Conservation (phyloP, 345 rosid species). For the Toxicodendron radicans region DNA sequence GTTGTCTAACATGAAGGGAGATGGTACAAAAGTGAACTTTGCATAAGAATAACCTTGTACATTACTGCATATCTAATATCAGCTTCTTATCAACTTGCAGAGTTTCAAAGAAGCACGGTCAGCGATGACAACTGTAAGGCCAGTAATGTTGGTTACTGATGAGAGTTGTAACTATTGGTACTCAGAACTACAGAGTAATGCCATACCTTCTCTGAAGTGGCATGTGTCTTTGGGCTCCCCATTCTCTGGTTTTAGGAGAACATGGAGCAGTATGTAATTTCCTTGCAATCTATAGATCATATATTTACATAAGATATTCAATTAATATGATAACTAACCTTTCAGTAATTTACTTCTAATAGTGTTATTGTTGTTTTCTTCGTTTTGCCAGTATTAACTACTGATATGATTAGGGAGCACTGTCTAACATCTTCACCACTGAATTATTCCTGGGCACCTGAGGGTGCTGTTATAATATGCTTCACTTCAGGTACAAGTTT, state of each 20-base stretch:
- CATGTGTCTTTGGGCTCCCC: constrained; percentile 48
- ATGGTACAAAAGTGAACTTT: neutral
- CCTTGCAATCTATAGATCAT: neutral
- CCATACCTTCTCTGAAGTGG: constrained; percentile 62
- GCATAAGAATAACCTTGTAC: neutral
- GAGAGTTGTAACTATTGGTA: constrained; percentile 57
- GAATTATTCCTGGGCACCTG: constrained; percentile 59
- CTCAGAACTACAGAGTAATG: constrained; percentile 28
- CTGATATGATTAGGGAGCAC: constrained; percentile 37
- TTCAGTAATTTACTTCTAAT: neutral
- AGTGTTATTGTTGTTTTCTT: constrained; percentile 17
- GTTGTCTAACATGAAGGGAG: neutral
- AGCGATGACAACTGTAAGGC: constrained; percentile 54
- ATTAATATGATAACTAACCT: constrained; percentile 1
- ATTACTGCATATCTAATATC: neutral
- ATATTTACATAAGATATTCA: neutral
- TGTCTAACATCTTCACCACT: constrained; percentile 15
- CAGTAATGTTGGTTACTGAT: constrained; percentile 67
- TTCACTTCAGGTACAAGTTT: constrained; percentile 69
- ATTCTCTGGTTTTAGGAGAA: constrained; percentile 24
- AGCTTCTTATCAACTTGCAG: constrained; percentile 31
- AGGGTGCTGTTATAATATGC: constrained; percentile 73
- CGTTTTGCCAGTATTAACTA: constrained; percentile 42
- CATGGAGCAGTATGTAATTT: constrained; percentile 35
- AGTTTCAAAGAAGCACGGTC: constrained; percentile 64